Percentiles rank a stretch among this genome's conserved stretches.
phyloP scores from a whole-genome alignment of 306 rosid genomes.

The Potentilla sterilis region DNA sequence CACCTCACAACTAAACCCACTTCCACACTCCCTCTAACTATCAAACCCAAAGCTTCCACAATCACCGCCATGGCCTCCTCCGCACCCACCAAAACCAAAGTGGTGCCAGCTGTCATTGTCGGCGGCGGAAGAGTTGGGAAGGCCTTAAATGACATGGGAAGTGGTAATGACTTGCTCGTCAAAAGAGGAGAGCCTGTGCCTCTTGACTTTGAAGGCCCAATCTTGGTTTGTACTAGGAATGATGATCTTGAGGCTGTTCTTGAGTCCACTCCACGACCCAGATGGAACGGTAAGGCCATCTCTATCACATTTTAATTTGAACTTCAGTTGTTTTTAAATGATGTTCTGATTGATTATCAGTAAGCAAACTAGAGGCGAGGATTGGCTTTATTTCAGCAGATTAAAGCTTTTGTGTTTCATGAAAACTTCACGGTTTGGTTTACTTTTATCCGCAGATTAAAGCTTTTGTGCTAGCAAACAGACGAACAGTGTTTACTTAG shows the following conservation, averaged over 20 bases:
- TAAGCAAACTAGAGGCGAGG: background rate
- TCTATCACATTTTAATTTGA: background rate
- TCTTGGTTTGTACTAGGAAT: conserved; percentile 83
- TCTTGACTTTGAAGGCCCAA: conserved; percentile 64
- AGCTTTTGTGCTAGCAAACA: background rate
- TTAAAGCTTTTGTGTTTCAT: background rate
- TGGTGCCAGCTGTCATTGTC: conserved; percentile 76
- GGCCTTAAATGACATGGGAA: conserved; percentile 74
- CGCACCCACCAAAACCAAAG: conserved; percentile 33
- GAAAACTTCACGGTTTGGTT: background rate
- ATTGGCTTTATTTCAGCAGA: no score
- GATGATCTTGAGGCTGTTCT: conserved; percentile 92
- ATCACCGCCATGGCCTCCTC: conserved; percentile 33
- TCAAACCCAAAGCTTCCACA: conserved; percentile 25
- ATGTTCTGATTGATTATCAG: background rate
- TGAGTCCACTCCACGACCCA: conserved; percentile 66
- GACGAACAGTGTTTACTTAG: background rate
- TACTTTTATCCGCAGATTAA: background rate
- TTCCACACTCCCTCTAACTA: conserved; percentile 9
- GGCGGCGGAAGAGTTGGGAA: conserved; percentile 88
- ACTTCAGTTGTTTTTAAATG: no score
- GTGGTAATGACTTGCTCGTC: conserved; percentile 59
- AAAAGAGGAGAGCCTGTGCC: conserved; percentile 77
- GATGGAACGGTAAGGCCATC: conserved; percentile 66
- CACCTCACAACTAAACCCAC: conserved; percentile 18